Evolutionary conservation across 164 flowering plant genomes (phyloP), one percentile per base, ranked within the genome.

Genomic region (Magnolia changhungtana): DNA sequence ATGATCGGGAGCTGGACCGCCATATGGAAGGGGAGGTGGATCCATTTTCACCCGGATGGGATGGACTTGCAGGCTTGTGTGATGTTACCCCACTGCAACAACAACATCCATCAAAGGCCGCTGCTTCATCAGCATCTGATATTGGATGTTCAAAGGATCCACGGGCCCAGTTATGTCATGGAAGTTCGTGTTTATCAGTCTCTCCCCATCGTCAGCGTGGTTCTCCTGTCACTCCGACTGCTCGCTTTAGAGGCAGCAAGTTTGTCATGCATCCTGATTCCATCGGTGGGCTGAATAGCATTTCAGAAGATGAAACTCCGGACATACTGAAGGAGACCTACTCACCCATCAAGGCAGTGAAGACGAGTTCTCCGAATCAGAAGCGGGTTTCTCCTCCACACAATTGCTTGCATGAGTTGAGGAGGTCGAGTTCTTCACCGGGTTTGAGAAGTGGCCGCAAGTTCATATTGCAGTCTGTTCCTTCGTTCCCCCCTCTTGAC

Each of bases 301-400:
- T 82, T 24, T 37, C 78, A 64, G 87, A 85, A 70, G 91, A 87
- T 82, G 93, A 90, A 74, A 90, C 89, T 37, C 89, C 90, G 67
- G 88, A 87, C 14, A 82, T 88, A 74, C 76, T 89, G 76, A 86
- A 86, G 77, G 88, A 89, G 51, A 63, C 82, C 72, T 69, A 82
- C 67, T 79, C 87, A 18, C 83, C 88, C 18, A 69, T 58, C 10
- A 79, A 83, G 77, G 71, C 85, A 58, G 88, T 89, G 19, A 88
- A 89, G 83, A 87, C 81, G 66, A 84, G 86, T 78, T 92, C 97
- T 18, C 96, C 97, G 19, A 90, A 87, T 75, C 80, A 84, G 74
- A 92, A 91, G 80, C 87, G 92, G 45, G 84, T 90, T 74, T 89
- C 93, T 76, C 91, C 95, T 81, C 92, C 94, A 50, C 87, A 86